Evolutionary conservation across 306 rosid genomes (phyloP).

Genomic region (Sesbania bispinosa): DNA sequence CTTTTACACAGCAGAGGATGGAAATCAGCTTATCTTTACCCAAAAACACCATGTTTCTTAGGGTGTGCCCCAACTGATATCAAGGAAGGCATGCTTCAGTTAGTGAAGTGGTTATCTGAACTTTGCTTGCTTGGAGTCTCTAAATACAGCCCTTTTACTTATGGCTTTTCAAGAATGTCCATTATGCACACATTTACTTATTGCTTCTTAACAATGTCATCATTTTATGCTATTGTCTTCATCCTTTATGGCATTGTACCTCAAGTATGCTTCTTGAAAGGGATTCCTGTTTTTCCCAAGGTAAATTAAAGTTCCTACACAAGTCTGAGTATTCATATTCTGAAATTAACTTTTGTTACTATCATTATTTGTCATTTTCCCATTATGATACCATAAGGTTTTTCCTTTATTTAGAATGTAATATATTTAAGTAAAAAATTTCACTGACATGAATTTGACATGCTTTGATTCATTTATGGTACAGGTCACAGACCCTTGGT

Average conservation of each 20-base stretch:
- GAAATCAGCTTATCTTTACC: conserved; percentile 42
- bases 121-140: conserved; percentile 30
- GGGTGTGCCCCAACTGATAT: conserved; percentile 45
- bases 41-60: conserved; percentile 40
- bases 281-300: conserved; percentile 39
- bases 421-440: background rate
- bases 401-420: background rate
- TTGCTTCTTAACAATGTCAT: conserved; percentile 25
- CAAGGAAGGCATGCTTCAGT: conserved; percentile 40
- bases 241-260: conserved; percentile 40
- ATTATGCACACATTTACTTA: conserved; percentile 16
- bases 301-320: background rate
- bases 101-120: conserved; percentile 39
- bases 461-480: background rate
- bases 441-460: background rate
- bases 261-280: conserved; percentile 41
- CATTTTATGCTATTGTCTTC: conserved; percentile 21
- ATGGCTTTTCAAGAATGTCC: conserved; percentile 36
- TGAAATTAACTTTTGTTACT: background rate
- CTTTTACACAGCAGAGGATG: conserved; percentile 39
- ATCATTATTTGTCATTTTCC: background rate
- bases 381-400: background rate
- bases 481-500: conserved; percentile 46
- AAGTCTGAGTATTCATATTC: no score
- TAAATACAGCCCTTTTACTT: conserved; percentile 33